Conservation (phyloP, 495 filamentous ascomycete genomes). For the Xylaria intraflava region DNA sequence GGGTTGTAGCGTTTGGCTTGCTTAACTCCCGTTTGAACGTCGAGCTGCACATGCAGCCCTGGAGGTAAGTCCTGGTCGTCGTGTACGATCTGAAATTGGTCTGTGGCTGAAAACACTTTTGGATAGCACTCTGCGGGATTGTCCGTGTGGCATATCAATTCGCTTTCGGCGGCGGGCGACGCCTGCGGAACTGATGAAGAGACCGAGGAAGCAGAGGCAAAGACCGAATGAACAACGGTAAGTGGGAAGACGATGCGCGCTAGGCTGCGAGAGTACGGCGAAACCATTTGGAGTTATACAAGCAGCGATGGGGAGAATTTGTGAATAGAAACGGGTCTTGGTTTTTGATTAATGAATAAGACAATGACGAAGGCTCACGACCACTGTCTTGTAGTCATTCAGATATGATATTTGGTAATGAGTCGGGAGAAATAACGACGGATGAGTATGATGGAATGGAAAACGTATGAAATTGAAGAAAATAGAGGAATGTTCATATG, state of each 20-base stretch:
- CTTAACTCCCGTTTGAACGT: constrained; percentile 54
- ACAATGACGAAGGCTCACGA: no score
- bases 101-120: constrained; percentile 51
- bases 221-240: background rate
- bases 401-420: no score
- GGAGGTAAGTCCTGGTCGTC: constrained; percentile 58
- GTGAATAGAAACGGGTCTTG: background rate
- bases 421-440: no score
- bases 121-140: constrained; percentile 58
- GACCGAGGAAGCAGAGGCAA: background rate
- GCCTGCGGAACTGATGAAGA: constrained; percentile 2
- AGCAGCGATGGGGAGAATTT: background rate
- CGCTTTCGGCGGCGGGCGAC: constrained; percentile 30
- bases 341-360: background rate
- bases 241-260: constrained; percentile 7
- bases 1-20: constrained; percentile 56
- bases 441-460: no score
- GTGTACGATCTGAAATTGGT: constrained; percentile 54
- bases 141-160: constrained; percentile 58
- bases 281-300: constrained; percentile 8
- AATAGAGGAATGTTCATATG: no score
- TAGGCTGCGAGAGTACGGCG: constrained; percentile 4
- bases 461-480: background rate
- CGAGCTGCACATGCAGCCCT: constrained; percentile 57
- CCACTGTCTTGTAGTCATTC: no score